Conservation (phyloP, 352 stramenopile genomes). For the Globisporangium mamillatum region DNA sequence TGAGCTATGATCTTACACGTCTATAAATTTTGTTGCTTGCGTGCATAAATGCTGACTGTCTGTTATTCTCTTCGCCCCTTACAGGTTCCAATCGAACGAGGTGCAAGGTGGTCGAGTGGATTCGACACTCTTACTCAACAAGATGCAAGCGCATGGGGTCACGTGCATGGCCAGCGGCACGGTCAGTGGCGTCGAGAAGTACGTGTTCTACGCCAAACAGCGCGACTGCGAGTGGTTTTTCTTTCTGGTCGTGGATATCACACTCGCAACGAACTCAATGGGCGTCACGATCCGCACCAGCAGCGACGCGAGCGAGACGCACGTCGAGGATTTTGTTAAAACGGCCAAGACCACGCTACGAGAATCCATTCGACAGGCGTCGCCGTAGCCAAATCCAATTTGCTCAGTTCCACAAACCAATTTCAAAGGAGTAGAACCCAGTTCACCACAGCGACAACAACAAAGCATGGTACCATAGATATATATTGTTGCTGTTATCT, state of each 20-base stretch:
- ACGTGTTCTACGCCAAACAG: constrained; percentile 75
- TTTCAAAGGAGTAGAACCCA: background rate
- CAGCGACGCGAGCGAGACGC: constrained; percentile 39
- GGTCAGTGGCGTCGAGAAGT: constrained; percentile 68
- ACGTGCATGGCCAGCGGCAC: constrained; percentile 74
- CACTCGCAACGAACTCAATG: constrained; percentile 31
- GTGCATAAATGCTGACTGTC: background rate
- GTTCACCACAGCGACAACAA: background rate
- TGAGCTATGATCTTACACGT: constrained; percentile 21
- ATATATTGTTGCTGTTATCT: constrained; percentile 8
- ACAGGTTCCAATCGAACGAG: constrained; percentile 33
- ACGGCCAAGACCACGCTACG: constrained; percentile 23
- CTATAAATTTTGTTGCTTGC: background rate
- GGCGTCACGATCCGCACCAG: constrained; percentile 45
- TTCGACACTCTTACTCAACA: constrained; percentile 29
- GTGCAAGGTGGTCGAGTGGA: constrained; percentile 20
- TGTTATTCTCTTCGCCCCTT: background rate
- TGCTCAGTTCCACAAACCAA: background rate
- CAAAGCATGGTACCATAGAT: constrained; percentile 8
- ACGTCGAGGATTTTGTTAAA: constrained; percentile 46
- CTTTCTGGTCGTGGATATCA: constrained; percentile 50
- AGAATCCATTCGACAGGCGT: constrained; percentile 16
- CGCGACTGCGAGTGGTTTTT: constrained; percentile 43
- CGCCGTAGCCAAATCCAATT: background rate
- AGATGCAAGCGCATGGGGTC: constrained; percentile 45